Evolutionary conservation across 352 stramenopile species (phyloP).

Genomic region (Phytophthora ramorum): DNA sequence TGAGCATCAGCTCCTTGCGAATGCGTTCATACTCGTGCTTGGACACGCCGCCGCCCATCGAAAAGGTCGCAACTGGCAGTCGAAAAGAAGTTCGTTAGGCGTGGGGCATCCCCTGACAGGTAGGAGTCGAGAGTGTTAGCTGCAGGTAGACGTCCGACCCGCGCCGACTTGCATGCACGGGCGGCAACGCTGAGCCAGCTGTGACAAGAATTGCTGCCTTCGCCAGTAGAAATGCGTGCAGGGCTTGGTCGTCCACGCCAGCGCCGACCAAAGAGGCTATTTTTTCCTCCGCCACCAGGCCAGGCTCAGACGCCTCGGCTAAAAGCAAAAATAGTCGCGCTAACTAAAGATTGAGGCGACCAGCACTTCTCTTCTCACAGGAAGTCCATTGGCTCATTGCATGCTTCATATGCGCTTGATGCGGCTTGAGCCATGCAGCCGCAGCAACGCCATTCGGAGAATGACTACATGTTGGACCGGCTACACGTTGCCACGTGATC

Average conservation of each 20-base stretch:
- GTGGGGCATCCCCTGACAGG: conserved; percentile 26
- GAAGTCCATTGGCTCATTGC: not conserved
- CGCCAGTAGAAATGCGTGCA: conserved; percentile 4
- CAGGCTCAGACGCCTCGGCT: conserved; percentile 1
- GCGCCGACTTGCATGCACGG: not conserved
- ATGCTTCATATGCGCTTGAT: not conserved
- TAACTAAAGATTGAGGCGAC: conserved; percentile 15
- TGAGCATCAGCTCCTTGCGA: conserved; percentile 70
- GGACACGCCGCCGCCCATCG: conserved; percentile 78
- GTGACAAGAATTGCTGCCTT: conserved; percentile 8
- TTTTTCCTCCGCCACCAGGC: conserved; percentile 5
- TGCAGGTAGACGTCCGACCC: not conserved
- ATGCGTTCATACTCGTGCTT: conserved; percentile 79
- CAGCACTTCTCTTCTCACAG: not conserved
- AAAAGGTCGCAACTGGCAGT: conserved; percentile 3
- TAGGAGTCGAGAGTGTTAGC: not conserved
- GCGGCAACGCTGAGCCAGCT: not conserved
- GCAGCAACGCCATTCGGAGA: not conserved
- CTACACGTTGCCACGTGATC: conserved; percentile 21
- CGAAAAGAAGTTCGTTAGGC: conserved; percentile 10
- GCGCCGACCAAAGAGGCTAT: conserved; percentile 7
- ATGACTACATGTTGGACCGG: conserved; percentile 32
- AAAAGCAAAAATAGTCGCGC: conserved; percentile 32
- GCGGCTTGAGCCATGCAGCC: not conserved
- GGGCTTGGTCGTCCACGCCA: conserved; percentile 1